phyloP scores from a whole-genome alignment of 2,329 filamentous ascomycete species.

The Calonectria fujianensis region DNA sequence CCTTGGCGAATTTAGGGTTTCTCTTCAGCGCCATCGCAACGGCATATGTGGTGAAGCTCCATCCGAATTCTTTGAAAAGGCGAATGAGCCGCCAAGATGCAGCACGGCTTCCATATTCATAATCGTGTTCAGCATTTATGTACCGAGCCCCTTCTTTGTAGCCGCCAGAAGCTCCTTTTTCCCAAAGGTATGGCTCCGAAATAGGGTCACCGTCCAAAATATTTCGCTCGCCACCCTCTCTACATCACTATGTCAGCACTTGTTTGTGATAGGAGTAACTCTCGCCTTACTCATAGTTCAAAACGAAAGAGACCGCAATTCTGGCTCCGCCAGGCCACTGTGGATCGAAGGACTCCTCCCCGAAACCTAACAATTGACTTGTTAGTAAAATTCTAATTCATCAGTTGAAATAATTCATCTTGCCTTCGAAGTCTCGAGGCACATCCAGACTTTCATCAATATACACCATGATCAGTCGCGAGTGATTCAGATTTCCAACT shows the following conservation, averaged over 20 bases:
- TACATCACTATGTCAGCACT: background rate
- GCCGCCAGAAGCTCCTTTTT: conserved; percentile 20
- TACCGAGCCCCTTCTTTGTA: conserved; percentile 19
- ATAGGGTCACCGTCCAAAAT: conserved; percentile 18
- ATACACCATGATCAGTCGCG: conserved; percentile 16
- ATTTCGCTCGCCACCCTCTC: conserved; percentile 18
- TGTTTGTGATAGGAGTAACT: background rate
- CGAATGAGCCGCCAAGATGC: conserved; percentile 63
- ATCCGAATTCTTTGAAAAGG: conserved; percentile 64
- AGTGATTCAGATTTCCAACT: too few relatives aligned
- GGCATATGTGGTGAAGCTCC: conserved; percentile 65
- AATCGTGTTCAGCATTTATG: conserved; percentile 28
- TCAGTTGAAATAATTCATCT: background rate
- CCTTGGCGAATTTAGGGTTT: conserved; percentile 63
- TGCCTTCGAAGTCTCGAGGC: conserved; percentile 21
- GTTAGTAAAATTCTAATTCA: background rate
- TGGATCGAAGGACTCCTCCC: conserved; percentile 9
- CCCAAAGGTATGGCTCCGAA: conserved; percentile 25
- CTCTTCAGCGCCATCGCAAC: conserved; percentile 63
- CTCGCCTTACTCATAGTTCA: conserved; percentile 15
- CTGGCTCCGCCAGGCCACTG: conserved; percentile 6
- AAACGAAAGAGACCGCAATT: conserved; percentile 15
- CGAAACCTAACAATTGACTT: background rate
- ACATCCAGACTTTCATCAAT: conserved; percentile 8
- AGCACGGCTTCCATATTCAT: conserved; percentile 26